Percentiles rank a stretch among this genome's conserved stretches.
phyloP scores from a whole-genome alignment of 208 protist genomes.

The Acanthamoeba royreba region DNA sequence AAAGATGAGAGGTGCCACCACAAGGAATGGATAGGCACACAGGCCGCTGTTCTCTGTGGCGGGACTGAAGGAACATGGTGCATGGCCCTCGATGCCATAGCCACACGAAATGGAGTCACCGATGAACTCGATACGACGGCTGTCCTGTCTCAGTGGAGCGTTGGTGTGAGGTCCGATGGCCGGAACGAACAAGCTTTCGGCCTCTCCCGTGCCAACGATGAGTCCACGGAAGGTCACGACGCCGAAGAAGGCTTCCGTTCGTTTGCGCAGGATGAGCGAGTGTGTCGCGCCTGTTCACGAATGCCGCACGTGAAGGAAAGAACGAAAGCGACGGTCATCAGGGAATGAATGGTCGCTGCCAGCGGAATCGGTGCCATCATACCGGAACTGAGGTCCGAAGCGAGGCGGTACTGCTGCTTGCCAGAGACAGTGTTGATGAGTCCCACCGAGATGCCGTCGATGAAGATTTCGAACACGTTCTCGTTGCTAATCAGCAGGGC shows the following conservation, averaged over 20 bases:
- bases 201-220: not conserved
- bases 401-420: not conserved
- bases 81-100: slow-evolving; percentile 4
- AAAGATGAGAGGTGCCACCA: not conserved
- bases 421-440: not conserved
- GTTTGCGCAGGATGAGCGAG: not conserved
- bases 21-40: not conserved
- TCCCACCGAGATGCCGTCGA: not conserved
- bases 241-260: slow-evolving; percentile 49
- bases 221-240: slow-evolving; percentile 50
- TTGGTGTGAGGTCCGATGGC: not conserved
- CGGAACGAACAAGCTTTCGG: not conserved
- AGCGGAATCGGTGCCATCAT: too few species aligned
- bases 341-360: not conserved
- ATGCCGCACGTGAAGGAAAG: not conserved
- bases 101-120: slow-evolving; percentile 55
- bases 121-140: slow-evolving; percentile 48
- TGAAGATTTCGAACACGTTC: not conserved
- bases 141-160: not conserved
- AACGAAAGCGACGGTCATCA: not conserved
- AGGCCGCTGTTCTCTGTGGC: slow-evolving; percentile 39
- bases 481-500: not conserved
- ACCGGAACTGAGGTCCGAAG: not conserved
- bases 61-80: slow-evolving; percentile 19
- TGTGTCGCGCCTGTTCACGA: not conserved